Base-by-base conservation (phyloP, 257 asterid genomes). In the Solanum habrochaites region DNA sequence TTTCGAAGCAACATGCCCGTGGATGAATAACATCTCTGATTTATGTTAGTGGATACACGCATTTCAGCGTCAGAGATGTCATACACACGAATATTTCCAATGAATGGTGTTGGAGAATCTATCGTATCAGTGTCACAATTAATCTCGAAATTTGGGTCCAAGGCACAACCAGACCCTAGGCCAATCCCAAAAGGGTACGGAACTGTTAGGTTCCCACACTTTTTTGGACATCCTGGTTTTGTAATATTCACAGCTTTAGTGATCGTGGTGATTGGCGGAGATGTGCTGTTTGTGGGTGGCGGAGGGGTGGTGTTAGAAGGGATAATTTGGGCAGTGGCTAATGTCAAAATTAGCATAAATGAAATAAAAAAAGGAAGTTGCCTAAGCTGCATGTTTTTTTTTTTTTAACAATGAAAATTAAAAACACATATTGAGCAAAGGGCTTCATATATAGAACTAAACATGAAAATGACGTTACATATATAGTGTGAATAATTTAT, bases 11-110 rank as follows among this genome's bases (percentile, higher is more conserved):
- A 2, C 1, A 78, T 67, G 13, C 97, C 96, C 1, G 85, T 4
- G 0, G 82, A 23, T 83, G 88, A 88, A 88, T 91, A 94, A 89
- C 98, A 95, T 21, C 3, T 86, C 52, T 27, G 43, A 5, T 95
- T 93, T 6, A 94, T 39, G 18, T 43, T 85, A 91, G 85, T 95
- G 23, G 93, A 86, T 83, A 93, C 13, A 21, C 95, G 93, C 82
- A 93, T 15, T 13, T 90, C 93, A 87, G 62, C 84, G 32, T 95
- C 97, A 39, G 98, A 90, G 49, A 94, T 91, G 4, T 93, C 94
- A 77, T 58, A 87, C 0, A 92, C 40, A 20, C 39, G 86, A 85
- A 93, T 58, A 23, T 12, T 25, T 4, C 90, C 78, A 6, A 82
- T 52, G 52, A 39, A 88, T 3, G 94, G 94, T 35, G 86, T 91